Conservation (phyloP, 345 rosid genomes). For the Geranium rotundifolium region DNA sequence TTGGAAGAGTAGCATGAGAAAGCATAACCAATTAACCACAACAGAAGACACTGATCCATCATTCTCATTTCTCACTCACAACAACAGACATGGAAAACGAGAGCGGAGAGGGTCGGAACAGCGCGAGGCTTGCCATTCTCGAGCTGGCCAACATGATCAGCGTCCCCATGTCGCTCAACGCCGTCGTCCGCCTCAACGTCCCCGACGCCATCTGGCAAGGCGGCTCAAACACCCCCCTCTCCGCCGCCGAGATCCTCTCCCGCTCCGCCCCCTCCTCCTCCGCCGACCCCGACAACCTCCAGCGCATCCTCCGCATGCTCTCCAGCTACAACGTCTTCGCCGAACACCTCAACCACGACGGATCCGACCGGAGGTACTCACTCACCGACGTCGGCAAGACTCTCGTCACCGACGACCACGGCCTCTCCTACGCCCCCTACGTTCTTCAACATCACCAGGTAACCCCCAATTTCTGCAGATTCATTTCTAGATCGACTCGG, state of each 20-base stretch:
- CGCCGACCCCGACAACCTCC: constrained; percentile 64
- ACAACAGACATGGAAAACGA: constrained; percentile 27
- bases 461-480: background rate
- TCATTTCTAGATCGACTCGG: too few relatives aligned
- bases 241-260: constrained; percentile 66
- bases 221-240: constrained; percentile 62
- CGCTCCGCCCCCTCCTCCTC: constrained; percentile 19
- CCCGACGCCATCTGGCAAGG: constrained; percentile 78
- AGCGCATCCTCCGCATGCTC: constrained; percentile 81
- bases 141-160: constrained; percentile 92
- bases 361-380: constrained; percentile 36
- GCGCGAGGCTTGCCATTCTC: constrained; percentile 47
- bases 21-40: too few relatives aligned
- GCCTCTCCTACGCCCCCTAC: constrained; percentile 66
- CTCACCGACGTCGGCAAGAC: constrained; percentile 72
- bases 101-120: constrained; percentile 39
- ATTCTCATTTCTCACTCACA: too few relatives aligned
- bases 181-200: constrained; percentile 56
- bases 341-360: constrained; percentile 35
- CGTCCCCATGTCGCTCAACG: constrained; percentile 85
- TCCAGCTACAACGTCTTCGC: constrained; percentile 63
- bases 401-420: constrained; percentile 54
- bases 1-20: too few relatives aligned
- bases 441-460: constrained; percentile 97
- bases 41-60: too few relatives aligned